Base-by-base conservation (phyloP, 306 rosid genomes). In the Fragaria nilgerrensis region DNA sequence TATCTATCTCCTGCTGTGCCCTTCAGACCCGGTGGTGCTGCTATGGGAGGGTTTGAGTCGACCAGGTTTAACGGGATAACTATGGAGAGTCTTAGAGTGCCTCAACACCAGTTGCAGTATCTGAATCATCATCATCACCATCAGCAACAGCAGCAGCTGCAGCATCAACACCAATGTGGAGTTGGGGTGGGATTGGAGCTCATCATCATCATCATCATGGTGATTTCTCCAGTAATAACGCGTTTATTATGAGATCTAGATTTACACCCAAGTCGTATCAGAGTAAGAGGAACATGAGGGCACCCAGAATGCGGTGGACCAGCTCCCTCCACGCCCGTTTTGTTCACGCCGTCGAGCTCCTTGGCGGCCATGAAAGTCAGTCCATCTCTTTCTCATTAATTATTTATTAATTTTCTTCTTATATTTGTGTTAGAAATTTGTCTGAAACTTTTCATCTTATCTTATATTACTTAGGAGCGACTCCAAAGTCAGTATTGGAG, bases 301-400 rank as follows among this genome's bases (percentile, higher is more conserved):
- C 97, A 12, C 98, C 98, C 9, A 89, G 98, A 83, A 94, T 94
- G 98, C 86, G 97, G 5, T 94, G 98, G 98, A 94, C 98, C 49
- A 87, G 85, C 49, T 90, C 98, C 74, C 98, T 94, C 27, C 98
- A 94, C 45, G 88, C 89, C 55, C 88, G 98, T 23, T 94, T 94
- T 69, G 88, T 94, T 80, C 98, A 88, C 69, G 98, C 98, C 37
- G 98, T 94, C 65, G 86, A 92, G 68, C 93, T 92, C 23, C 97
- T 94, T 77, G 98, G 98, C 2, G 98, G 98, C 84, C 98, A 94
- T 88, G 97, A 92, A 90, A 92, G 98, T 94, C 75, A 68, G 64
- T 66, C 36, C 74, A 27, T 66, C 45, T 12, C 3, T 50, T 22
- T 22, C 41, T 71, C 16, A 5, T 11, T 79, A 3, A 19, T 22